Evolutionary conservation across 2,329 filamentous ascomycete species (phyloP).

Genomic region (Fusarium pseudocircinatum): DNA sequence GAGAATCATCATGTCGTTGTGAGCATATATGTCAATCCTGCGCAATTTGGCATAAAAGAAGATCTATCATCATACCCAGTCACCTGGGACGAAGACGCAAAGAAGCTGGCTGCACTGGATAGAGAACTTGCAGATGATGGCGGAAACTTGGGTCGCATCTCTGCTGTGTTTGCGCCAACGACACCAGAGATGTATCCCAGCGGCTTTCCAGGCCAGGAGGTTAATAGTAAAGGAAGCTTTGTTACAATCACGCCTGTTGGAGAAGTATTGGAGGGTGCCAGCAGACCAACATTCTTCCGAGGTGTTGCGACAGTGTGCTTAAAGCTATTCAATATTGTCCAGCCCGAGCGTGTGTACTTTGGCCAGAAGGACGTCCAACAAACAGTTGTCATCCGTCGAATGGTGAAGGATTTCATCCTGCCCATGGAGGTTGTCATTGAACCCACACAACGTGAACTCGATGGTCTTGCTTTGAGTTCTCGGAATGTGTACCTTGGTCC

Average conservation of each 20-base stretch:
- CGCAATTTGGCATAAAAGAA: constrained; percentile 91
- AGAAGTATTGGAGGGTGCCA: constrained; percentile 82
- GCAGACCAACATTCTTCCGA: constrained; percentile 92
- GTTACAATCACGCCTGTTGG: constrained; percentile 89
- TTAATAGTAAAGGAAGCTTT: constrained; percentile 85
- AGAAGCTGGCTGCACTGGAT: constrained; percentile 74
- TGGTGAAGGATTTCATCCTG: constrained; percentile 89
- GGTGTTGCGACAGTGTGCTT: constrained; percentile 97
- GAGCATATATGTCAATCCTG: constrained; percentile 94
- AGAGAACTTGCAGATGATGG: constrained; percentile 73
- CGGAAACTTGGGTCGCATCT: constrained; percentile 72
- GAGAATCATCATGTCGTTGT: constrained; percentile 91
- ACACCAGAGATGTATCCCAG: constrained; percentile 89
- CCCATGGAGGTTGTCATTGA: constrained; percentile 78
- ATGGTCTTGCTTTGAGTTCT: constrained; percentile 91
- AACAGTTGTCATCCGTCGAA: constrained; percentile 85
- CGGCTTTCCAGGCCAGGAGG: constrained; percentile 75
- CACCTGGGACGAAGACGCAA: constrained; percentile 84
- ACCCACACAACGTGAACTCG: constrained; percentile 77
- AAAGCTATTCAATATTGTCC: constrained; percentile 68
- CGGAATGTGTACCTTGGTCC: constrained; percentile 91
- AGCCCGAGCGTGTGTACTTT: constrained; percentile 82
- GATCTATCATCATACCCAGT: constrained; percentile 90
- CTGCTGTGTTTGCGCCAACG: constrained; percentile 86
- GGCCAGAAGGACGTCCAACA: constrained; percentile 99